Evolutionary conservation across 1,284 basidiomycete species (phyloP).

Genomic region (Ceratobasidium papillatum): DNA sequence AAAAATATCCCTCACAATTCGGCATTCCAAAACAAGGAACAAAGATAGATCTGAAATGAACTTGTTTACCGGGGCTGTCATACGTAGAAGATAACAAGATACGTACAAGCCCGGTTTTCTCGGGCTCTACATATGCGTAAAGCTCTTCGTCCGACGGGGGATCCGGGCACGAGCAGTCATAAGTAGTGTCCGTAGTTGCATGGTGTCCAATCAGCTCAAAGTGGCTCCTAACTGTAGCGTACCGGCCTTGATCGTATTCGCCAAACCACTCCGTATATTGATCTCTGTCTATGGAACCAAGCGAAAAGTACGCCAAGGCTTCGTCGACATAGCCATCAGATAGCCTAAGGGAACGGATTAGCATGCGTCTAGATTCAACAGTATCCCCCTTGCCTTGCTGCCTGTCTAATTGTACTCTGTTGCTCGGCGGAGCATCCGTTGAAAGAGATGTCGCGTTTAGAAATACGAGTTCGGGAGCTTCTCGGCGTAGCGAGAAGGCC

Average conservation of each 20-base stretch:
- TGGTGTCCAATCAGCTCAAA: background rate
- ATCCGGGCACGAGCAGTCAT: constrained; percentile 36
- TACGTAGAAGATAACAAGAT: background rate
- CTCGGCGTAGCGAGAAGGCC: constrained; percentile 25
- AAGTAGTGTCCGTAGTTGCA: background rate
- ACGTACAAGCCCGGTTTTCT: constrained; percentile 4
- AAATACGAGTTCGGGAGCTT: no score
- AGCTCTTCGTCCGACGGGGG: no score
- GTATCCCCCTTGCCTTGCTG: no score
- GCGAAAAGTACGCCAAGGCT: background rate
- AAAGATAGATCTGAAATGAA: constrained; percentile 1
- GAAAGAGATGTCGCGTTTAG: no score
- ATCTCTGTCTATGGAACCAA: background rate
- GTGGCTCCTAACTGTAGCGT: background rate
- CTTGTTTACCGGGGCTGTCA: no score
- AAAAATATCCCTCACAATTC: background rate
- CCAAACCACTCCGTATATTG: constrained; percentile 18
- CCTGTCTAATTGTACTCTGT: no score
- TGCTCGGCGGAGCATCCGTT: no score
- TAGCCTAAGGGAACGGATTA: no score
- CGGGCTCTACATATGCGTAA: constrained; percentile 38
- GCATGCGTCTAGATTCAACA: no score
- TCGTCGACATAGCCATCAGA: background rate
- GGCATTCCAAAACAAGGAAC: constrained; percentile 19
- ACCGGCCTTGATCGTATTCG: no score